Evolutionary conservation across 768 basidiomycete genomes (phyloP), one percentile per base, ranked within the genome.

Genomic region (Cystofilobasidium ferigula): DNA sequence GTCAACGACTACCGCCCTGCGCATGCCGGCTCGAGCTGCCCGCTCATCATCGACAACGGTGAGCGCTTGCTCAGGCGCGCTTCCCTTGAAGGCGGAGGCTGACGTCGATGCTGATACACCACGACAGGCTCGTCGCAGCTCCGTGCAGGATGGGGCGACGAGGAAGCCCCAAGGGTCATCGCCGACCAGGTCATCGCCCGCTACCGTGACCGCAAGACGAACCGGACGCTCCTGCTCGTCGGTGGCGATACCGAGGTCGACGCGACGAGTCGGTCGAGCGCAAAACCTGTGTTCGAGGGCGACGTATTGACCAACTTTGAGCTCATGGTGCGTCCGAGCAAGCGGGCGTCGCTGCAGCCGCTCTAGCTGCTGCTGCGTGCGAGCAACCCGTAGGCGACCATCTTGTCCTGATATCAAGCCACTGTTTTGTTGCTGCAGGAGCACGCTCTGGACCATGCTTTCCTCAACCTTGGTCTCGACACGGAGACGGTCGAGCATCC

Each of bases 291-390:
- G 62, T 98, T 88, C 86, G 95, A 99, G 74, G 92, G 90, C 10
- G 95, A 98, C 73, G 84, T 95, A 26, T 75, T 97, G 56, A 80
- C 90, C 71, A 92, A 91, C 76, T 88, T 87, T 71, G 95, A 98
- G 77, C 86, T 89, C 30, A 79, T 98, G 81, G 94, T 97, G 77
- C 77, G 88, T 34, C 26, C 61, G 22, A 1, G 12, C 20, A 16
- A n/a, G n/a, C n/a, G n/a, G n/a, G n/a, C n/a, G n/a, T n/a, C n/a
- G n/a, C n/a, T n/a, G n/a, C n/a, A n/a, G n/a, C n/a, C n/a, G n/a
- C n/a, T n/a, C n/a, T n/a, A n/a, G n/a, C n/a, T n/a, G n/a, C n/a
- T n/a, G n/a, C n/a, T n/a, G n/a, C n/a, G n/a, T n/a, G n/a, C n/a
- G n/a, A n/a, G n/a, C n/a, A n/a, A n/a, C n/a, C n/a, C n/a, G n/a